A percentile compares a stretch with the other conserved stretches of the same genome.
Evolutionary conservation across 306 rosid genomes (phyloP).

Genomic region (Trichosanthes truncata): DNA sequence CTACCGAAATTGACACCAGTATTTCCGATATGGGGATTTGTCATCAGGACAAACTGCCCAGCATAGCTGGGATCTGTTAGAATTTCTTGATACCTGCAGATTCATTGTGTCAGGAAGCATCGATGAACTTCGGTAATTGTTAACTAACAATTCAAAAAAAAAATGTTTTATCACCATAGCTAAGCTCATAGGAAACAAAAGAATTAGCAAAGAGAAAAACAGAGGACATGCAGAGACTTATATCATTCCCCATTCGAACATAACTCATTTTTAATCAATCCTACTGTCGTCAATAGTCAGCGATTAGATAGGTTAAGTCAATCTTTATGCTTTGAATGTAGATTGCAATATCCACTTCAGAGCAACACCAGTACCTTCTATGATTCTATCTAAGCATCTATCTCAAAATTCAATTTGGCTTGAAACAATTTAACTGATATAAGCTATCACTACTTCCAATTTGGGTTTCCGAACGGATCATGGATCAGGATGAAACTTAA

Average conservation of each 20-base stretch:
- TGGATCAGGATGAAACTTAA: background rate
- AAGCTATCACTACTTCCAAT: background rate
- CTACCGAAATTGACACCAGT: constrained; percentile 82
- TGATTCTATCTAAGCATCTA: background rate
- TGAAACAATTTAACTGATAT: background rate
- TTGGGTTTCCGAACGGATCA: too few relatives aligned
- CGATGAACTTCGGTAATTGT: background rate
- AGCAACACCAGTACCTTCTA: background rate
- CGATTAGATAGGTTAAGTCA: background rate
- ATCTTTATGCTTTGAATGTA: background rate
- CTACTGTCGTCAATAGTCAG: background rate
- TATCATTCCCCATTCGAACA: background rate
- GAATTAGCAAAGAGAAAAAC: background rate
- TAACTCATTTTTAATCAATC: background rate
- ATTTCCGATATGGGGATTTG: constrained; percentile 92
- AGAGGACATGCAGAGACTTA: background rate
- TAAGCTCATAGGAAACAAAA: background rate
- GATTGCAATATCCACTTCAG: background rate
- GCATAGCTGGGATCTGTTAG: constrained; percentile 95
- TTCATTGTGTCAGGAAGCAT: background rate
- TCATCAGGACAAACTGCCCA: constrained; percentile 92
- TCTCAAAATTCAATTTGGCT: background rate
- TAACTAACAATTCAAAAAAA: background rate
- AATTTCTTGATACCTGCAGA: constrained; percentile 85
- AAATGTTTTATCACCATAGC: background rate